These are phyloP conservation scores for Penicillium turbatum DNA, from an alignment of 495 filamentous ascomycete genomes.

Conservation along the genomic window DNA sequence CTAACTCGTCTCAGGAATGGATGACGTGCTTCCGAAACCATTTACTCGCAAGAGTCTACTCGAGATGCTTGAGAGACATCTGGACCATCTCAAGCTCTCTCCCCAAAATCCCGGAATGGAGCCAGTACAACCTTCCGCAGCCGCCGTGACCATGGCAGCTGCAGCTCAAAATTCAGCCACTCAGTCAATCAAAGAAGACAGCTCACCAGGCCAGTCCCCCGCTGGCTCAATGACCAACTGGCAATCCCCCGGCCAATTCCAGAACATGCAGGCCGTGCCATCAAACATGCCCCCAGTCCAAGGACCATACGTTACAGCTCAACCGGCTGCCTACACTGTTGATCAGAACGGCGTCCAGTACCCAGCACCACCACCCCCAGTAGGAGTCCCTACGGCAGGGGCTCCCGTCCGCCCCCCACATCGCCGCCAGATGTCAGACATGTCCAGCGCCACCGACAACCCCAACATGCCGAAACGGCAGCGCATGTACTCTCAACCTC, in stretches of 20 bases:
- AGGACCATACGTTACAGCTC: slow-evolving; percentile 47
- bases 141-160: slow-evolving; percentile 44
- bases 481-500: slow-evolving; percentile 55
- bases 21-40: slow-evolving; percentile 93
- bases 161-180: slow-evolving; percentile 47
- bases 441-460: slow-evolving; percentile 54
- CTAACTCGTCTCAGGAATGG: slow-evolving; percentile 71
- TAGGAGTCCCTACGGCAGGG: slow-evolving; percentile 44
- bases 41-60: slow-evolving; percentile 95
- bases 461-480: slow-evolving; percentile 56
- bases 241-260: slow-evolving; percentile 69
- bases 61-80: slow-evolving; percentile 83
- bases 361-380: slow-evolving; percentile 43
- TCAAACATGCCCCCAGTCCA: slow-evolving; percentile 46
- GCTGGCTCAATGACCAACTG: slow-evolving; percentile 62
- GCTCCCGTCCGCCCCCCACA: slow-evolving; percentile 43
- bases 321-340: slow-evolving; percentile 43
- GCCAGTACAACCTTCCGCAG: slow-evolving; percentile 39
- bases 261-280: slow-evolving; percentile 57
- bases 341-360: slow-evolving; percentile 52
- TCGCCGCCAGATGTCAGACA: slow-evolving; percentile 63
- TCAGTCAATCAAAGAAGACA: slow-evolving; percentile 73
- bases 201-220: slow-evolving; percentile 73
- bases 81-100: slow-evolving; percentile 68
- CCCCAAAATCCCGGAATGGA: slow-evolving; percentile 49